Evolutionary conservation across 108 stramenopile genomes (phyloP).

Genomic region (Nannochloropsis salina): DNA sequence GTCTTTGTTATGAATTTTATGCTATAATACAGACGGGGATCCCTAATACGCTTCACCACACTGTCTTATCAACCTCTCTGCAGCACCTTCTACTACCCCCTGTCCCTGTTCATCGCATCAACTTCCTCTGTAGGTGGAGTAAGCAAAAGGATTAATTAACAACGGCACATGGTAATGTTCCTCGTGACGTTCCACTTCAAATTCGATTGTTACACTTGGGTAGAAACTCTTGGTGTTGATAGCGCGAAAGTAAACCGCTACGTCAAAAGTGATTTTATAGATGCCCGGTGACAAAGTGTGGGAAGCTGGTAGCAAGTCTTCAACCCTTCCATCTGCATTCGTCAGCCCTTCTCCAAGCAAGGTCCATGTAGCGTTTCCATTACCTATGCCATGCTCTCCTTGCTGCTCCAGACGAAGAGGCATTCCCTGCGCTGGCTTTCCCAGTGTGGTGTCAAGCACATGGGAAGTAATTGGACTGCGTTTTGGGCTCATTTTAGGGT

Average conservation of each 20-base stretch:
- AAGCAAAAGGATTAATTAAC: background rate
- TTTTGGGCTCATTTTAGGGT: background rate
- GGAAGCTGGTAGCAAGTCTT: background rate
- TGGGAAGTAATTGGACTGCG: constrained; percentile 20
- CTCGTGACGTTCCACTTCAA: background rate
- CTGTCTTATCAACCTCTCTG: too few relatives aligned
- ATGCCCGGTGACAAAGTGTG: background rate
- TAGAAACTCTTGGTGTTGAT: constrained; percentile 15
- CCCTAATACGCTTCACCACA: too few relatives aligned
- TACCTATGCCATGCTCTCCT: background rate
- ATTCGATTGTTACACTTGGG: background rate
- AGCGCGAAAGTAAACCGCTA: background rate
- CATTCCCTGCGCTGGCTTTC: background rate
- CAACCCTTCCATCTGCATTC: background rate
- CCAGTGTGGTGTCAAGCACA: constrained; percentile 21
- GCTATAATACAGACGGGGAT: too few relatives aligned
- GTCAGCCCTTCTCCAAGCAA: background rate
- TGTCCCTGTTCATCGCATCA: background rate
- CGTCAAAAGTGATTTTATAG: constrained; percentile 7
- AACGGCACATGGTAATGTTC: constrained; percentile 24
- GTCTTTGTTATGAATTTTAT: too few relatives aligned
- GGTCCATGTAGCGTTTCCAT: background rate
- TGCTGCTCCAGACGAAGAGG: background rate
- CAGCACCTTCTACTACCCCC: background rate
- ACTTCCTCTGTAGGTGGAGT: constrained; percentile 22